Evolutionary conservation across 352 stramenopile genomes (phyloP), one percentile per base, ranked within the genome.

Genomic region (Phytophthora europaea): DNA sequence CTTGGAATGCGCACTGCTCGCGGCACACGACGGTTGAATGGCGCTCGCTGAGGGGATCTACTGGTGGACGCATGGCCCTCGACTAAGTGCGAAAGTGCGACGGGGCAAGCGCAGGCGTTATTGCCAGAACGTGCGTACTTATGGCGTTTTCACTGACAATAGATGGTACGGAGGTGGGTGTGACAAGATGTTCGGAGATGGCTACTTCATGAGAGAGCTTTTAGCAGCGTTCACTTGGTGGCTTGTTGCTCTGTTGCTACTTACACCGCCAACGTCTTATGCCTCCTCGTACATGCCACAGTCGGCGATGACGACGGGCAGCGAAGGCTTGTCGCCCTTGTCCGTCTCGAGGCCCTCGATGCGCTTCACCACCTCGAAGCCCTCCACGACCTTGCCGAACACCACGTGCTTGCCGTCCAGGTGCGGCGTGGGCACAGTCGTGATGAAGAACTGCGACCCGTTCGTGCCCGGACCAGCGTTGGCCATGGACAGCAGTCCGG

Each of bases 401-500:
- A 99, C 98, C 40, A 99, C 96, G 90, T 99, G 98, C 84, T 98
- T 99, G 73, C 93, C 95, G 75, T 99, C 97, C 58, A 99, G 87
- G 80, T 98, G 99, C 34, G 96, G 91, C 67, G 97, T 99, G 56
- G 97, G 80, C 69, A 94, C 88, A 26, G 92, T 94, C 78, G 91
- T 97, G 77, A 99, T 93, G 82, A 99, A 99, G 82, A 99, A 99
- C 91, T 99, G 97, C 62, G 94, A 99, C 54, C 97, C 95, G 79
- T 99, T 99, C 64, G 97, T 99, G 78, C 95, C 94, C 38, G 97
- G 96, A 22, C 97, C 97, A 12, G 95, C 91, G 86, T 99, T 99
- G 1, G 97, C 97, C 97, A 99, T 99, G 43, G 95, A 99, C 56
- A 99, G 79, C 60, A 98, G 87, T 18, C 97, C 98, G 52, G 92